A percentile compares a stretch with the other conserved stretches of the same genome.
Conservation (phyloP, 2,329 filamentous ascomycete genomes). For the Ophiostoma montium region DNA sequence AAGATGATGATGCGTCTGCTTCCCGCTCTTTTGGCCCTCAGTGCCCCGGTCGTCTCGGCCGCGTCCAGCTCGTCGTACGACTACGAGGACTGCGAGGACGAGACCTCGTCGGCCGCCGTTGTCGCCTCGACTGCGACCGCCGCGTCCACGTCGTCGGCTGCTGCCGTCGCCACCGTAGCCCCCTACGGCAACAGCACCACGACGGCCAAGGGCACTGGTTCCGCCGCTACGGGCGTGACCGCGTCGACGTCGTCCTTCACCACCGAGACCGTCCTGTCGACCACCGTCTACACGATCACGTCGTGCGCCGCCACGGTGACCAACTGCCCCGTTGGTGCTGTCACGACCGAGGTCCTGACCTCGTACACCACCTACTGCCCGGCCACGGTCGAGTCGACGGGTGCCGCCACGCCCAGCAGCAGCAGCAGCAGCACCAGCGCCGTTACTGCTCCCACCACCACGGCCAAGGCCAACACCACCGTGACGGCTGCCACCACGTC, state of each 20-base stretch:
- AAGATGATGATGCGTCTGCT: background rate
- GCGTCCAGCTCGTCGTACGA: conserved; percentile 3
- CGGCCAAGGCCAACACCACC: background rate
- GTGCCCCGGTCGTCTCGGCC: conserved; percentile 1
- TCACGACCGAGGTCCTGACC: conserved; percentile 1
- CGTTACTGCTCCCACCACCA: background rate
- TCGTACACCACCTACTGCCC: conserved; percentile 3
- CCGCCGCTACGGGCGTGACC: conserved; percentile 15
- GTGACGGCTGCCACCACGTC: background rate
- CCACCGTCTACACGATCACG: conserved; percentile 2
- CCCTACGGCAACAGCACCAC: background rate
- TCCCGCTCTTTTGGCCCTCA: conserved; percentile 1
- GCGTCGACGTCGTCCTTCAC: conserved; percentile 13
- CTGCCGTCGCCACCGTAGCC: background rate
- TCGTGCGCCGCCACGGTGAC: conserved; percentile 4
- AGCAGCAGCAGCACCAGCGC: background rate
- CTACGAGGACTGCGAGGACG: conserved; percentile 7
- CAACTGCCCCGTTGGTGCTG: background rate
- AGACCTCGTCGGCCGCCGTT: background rate
- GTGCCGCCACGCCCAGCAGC: too few species aligned
- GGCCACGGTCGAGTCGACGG: background rate
- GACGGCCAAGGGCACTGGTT: background rate
- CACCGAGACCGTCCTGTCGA: conserved; percentile 12
- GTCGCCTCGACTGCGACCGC: background rate
- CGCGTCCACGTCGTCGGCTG: background rate